Evolutionary conservation across 2,329 filamentous ascomycete genomes (phyloP).

Genomic region (Aureobasidium sp.): DNA sequence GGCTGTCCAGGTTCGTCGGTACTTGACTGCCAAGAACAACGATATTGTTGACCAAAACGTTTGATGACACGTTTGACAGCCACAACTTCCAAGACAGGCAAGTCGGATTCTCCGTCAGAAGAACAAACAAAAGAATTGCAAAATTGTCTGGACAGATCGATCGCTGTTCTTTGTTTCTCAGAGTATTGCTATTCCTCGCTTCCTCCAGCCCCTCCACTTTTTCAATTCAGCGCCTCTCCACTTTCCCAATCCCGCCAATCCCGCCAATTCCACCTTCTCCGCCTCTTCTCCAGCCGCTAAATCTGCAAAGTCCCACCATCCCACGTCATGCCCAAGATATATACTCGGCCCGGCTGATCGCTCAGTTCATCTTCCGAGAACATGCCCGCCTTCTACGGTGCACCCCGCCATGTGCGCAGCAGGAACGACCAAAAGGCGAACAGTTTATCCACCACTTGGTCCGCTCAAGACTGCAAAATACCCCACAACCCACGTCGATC

Average conservation of each 20-base stretch:
- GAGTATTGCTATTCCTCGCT: too few relatives aligned
- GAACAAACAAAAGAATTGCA: too few relatives aligned
- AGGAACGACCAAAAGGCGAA: not conserved
- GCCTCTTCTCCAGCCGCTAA: too few relatives aligned
- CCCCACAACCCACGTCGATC: conserved; percentile 10
- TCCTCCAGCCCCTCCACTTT: too few relatives aligned
- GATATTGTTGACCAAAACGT: not conserved
- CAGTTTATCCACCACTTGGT: not conserved
- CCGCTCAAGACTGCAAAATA: not conserved
- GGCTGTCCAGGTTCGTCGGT: conserved; percentile 1
- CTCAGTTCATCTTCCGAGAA: not conserved
- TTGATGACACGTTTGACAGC: not conserved
- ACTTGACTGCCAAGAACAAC: not conserved
- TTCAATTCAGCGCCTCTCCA: too few relatives aligned
- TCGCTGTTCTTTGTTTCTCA: too few relatives aligned
- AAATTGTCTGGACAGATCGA: too few relatives aligned
- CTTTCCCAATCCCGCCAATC: too few relatives aligned
- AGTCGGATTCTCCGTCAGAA: too few relatives aligned
- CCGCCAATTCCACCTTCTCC: too few relatives aligned
- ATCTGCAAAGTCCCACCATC: too few relatives aligned
- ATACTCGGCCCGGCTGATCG: not conserved
- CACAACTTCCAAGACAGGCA: not conserved
- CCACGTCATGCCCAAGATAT: not conserved
- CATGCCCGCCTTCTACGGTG: not conserved
- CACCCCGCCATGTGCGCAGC: not conserved